phyloP scores from a whole-genome alignment of 2,329 filamentous ascomycete species.

The Lasiodiplodia gonubiensis region DNA sequence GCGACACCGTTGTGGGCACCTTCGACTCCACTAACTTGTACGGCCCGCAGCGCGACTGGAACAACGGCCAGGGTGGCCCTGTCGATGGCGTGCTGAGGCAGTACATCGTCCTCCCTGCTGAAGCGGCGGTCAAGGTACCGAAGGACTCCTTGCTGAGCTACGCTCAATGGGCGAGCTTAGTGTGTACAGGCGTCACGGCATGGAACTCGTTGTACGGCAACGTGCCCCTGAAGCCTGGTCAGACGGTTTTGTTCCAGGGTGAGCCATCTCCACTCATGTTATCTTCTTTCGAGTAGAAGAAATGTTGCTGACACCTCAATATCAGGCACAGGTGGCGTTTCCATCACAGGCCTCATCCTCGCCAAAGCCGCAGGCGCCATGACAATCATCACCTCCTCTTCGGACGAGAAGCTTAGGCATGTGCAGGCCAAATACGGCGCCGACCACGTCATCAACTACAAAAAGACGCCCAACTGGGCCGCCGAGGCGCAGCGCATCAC shows the following conservation, averaged over 20 bases:
- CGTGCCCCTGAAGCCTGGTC: constrained; percentile 33
- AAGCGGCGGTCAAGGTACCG: constrained; percentile 33
- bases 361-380: constrained; percentile 54
- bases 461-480: constrained; percentile 52
- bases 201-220: constrained; percentile 36
- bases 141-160: background rate
- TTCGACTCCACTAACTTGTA: constrained; percentile 25
- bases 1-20: constrained; percentile 4
- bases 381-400: constrained; percentile 57
- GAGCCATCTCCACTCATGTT: background rate
- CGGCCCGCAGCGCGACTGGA: constrained; percentile 23
- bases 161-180: constrained; percentile 32
- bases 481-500: constrained; percentile 53
- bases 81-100: constrained; percentile 51
- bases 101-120: constrained; percentile 51
- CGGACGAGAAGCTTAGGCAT: constrained; percentile 53
- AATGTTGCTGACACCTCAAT: constrained; percentile 34
- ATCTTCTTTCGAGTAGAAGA: background rate
- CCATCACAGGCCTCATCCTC: constrained; percentile 36
- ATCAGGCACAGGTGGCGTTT: constrained; percentile 28
- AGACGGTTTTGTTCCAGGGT: constrained; percentile 31
- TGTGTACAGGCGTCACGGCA: constrained; percentile 34
- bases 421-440: constrained; percentile 49
- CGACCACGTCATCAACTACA: constrained; percentile 58
- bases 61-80: constrained; percentile 35